Evolutionary conservation across 139 green algal species (phyloP).

Genomic region (Tetradesmus obliquus): DNA sequence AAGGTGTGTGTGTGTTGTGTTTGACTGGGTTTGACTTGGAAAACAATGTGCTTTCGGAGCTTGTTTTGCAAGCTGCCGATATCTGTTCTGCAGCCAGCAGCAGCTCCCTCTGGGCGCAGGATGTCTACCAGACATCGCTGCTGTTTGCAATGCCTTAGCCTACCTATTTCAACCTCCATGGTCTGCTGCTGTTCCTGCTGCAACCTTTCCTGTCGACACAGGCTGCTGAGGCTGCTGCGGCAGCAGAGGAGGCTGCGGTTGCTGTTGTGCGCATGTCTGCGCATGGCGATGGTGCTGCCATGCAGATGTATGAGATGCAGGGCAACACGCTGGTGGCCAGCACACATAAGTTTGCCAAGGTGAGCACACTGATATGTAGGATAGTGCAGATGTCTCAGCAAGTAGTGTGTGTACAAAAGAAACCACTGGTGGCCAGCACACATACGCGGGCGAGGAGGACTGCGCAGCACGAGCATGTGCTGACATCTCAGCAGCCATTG

Average conservation of each 20-base stretch:
- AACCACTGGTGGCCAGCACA: no score
- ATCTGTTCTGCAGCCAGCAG: background rate
- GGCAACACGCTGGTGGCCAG: slow-evolving; percentile 9
- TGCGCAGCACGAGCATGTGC: background rate
- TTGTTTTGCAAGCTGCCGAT: background rate
- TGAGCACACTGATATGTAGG: background rate
- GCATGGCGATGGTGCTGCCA: background rate
- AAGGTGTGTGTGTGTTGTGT: slow-evolving; percentile 1
- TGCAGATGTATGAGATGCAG: background rate
- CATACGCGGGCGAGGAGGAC: no score
- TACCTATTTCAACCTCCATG: background rate
- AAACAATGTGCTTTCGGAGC: no score
- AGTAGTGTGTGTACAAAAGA: background rate
- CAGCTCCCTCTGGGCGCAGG: background rate
- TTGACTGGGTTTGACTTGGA: background rate
- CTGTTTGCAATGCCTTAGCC: background rate
- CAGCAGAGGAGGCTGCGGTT: background rate
- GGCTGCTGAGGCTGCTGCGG: background rate
- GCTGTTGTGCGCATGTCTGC: background rate
- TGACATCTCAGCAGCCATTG: background rate
- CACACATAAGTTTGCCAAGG: slow-evolving; percentile 41
- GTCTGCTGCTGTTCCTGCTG: background rate
- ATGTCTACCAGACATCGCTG: no score
- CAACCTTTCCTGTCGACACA: background rate
- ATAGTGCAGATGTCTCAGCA: no score